Evolutionary conservation across 257 asterid species (phyloP).

Genomic region (Ocimum tenuiflorum): DNA sequence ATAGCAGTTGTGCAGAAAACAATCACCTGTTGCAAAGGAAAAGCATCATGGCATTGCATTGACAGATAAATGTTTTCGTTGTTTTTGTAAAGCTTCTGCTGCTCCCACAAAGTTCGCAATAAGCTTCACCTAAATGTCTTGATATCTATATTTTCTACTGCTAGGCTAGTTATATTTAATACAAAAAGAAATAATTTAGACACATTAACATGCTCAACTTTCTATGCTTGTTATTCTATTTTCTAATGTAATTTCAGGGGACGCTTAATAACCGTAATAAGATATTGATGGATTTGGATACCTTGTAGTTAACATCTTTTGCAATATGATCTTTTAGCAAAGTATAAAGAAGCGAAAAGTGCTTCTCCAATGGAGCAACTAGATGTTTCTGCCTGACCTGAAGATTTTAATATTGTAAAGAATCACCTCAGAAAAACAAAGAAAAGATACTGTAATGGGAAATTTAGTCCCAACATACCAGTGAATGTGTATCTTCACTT

Average conservation of each 20-base stretch:
- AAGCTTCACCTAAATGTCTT: too few relatives aligned
- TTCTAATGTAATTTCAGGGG: neutral
- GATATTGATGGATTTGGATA: slow-evolving; percentile 17
- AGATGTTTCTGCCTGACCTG: slow-evolving; percentile 86
- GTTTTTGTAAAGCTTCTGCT: neutral
- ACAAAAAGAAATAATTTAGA: too few relatives aligned
- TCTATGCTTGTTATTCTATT: neutral
- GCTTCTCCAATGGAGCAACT: slow-evolving; percentile 74
- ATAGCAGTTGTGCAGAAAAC: slow-evolving; percentile 99
- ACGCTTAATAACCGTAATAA: neutral
- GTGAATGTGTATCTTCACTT: slow-evolving; percentile 91
- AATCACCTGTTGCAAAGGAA: slow-evolving; percentile 50
- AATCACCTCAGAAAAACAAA: neutral
- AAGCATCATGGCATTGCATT: neutral
- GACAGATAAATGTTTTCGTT: neutral
- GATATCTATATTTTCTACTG: too few relatives aligned
- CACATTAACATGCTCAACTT: neutral
- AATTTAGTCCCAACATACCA: slow-evolving; percentile 33
- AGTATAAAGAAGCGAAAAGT: slow-evolving; percentile 64
- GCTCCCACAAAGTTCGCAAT: too few relatives aligned
- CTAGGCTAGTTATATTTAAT: too few relatives aligned
- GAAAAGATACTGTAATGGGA: slow-evolving; percentile 16
- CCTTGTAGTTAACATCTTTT: slow-evolving; percentile 84
- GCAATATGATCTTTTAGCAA: slow-evolving; percentile 73
- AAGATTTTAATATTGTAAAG: slow-evolving; percentile 11